Base-by-base conservation (phyloP, 179 eudicot species). In the Spergularia azorica region DNA sequence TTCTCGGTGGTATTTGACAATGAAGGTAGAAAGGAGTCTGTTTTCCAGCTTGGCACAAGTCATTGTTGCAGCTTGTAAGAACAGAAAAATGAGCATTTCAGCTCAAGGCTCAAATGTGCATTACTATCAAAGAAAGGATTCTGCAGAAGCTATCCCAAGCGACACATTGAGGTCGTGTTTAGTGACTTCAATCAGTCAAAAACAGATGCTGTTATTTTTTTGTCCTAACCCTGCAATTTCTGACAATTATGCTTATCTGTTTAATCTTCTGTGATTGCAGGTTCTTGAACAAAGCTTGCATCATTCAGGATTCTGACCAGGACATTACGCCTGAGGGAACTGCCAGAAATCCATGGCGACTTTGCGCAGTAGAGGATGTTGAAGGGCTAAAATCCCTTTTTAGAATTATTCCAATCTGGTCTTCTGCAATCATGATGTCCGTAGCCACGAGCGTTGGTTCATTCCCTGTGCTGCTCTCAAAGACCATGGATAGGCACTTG, bases 281-380 rank as follows among this genome's bases (percentile, higher is more conserved):
- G 88, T 92, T 79, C 80, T 79, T 94, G 81, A 94, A 92, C 63
- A 90, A 90, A 83, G 97, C 97, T 8, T 94, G 98, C 82, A 82
- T 90, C 55, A 86, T 90, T 71, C 70, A 76, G 67, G 86, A 86
- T 64, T 81, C 91, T 1, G 85, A 80, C 59, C 73, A 80, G 46
- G 97, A 94, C 63, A 71, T 91, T 50, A 84, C 81, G 64, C 77
- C 84, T 7, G 84, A 84, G 20, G 92, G 94, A 59, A 60, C 76
- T 61, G 80, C 94, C 12, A 71, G 78, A 18, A 82, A 88, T 41
- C 90, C 86, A 2, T 92, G 97, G 95, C 84, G 79, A 21, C 87
- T 94, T 36, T 89, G 93, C 87, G 82, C 92, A 0, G 87, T 92
- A 1, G 92, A 92, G 46, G 90, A 92, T 87, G 92, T 88, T 0